Conservation (phyloP, 1,284 basidiomycete genomes). For the Xerocomus minutiporus region DNA sequence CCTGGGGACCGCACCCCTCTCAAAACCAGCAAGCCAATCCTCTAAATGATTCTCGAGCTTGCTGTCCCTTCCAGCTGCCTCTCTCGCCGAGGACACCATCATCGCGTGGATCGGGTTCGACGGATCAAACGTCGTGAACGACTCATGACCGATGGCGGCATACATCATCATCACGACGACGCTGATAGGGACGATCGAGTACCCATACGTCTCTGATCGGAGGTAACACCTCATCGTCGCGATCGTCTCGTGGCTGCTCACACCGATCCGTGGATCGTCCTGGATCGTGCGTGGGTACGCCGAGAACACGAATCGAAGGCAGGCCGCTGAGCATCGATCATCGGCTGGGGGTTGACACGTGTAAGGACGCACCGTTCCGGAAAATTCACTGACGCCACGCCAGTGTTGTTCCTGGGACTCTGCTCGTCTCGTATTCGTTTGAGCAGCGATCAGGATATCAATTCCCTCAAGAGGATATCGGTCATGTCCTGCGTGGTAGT, state of each 20-base stretch:
- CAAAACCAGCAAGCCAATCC: not conserved
- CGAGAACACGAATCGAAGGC: not conserved
- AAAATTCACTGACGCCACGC: slow-evolving; percentile 11
- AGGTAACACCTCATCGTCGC: not conserved
- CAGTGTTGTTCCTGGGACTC: slow-evolving; percentile 7
- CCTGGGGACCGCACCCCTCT: not conserved
- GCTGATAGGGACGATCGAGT: not conserved
- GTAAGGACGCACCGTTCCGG: slow-evolving; percentile 3
- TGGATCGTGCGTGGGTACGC: not conserved
- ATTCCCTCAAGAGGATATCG: not conserved
- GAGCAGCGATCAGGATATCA: not conserved
- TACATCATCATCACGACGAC: slow-evolving; percentile 1
- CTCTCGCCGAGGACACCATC: slow-evolving; percentile 7
- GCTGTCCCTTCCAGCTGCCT: not conserved
- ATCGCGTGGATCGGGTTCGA: slow-evolving; percentile 11
- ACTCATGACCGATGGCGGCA: not conserved
- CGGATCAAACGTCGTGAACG: slow-evolving; percentile 6
- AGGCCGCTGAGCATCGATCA: not conserved
- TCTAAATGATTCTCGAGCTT: not conserved
- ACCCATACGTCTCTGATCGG: not conserved
- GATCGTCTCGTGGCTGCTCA: not conserved
- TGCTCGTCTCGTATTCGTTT: not conserved
- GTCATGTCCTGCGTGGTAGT: not conserved
- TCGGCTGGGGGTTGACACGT: not conserved
- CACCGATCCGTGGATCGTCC: not conserved